Conservation (phyloP, 192 early-diverging fungal genomes). For the Funneliformis mosseae region DNA sequence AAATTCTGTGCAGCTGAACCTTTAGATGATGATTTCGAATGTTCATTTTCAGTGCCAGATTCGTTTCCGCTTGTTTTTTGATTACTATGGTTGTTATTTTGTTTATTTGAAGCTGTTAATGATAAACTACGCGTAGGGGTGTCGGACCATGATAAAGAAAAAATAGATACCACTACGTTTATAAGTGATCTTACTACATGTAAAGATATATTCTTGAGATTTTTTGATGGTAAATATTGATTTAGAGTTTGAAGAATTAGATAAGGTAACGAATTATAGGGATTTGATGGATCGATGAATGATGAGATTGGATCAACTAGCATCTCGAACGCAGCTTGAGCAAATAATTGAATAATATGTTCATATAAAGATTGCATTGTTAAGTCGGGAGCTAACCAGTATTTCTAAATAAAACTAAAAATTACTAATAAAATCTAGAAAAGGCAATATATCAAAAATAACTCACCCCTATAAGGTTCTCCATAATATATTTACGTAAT, state of each 20-base stretch:
- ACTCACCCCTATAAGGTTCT: slow-evolving; percentile 19
- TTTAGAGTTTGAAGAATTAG: slow-evolving; percentile 6
- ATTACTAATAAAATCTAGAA: not conserved
- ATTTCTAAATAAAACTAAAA: slow-evolving; percentile 12
- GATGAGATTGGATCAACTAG: not conserved
- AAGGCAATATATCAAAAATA: not conserved
- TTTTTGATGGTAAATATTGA: slow-evolving; percentile 9
- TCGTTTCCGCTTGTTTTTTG: slow-evolving; percentile 1
- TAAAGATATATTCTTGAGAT: slow-evolving; percentile 1
- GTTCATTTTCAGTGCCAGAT: not conserved
- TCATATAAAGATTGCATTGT: slow-evolving; percentile 22
- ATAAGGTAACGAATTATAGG: slow-evolving; percentile 6
- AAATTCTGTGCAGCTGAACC: not conserved
- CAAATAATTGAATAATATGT: slow-evolving; percentile 31
- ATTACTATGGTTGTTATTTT: not conserved
- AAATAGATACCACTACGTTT: slow-evolving; percentile 18
- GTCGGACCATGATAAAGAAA: slow-evolving; percentile 6
- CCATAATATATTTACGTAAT: slow-evolving; percentile 24
- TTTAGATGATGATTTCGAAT: too few relatives aligned
- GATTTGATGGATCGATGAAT: slow-evolving; percentile 1
- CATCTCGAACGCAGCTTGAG: slow-evolving; percentile 27
- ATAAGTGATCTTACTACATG: slow-evolving; percentile 23
- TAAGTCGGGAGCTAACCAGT: slow-evolving; percentile 29
- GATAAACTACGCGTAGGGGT: not conserved
- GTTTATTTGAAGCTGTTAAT: not conserved